Conservation (phyloP, 495 filamentous ascomycete species). For the Durotheca rogersii region DNA sequence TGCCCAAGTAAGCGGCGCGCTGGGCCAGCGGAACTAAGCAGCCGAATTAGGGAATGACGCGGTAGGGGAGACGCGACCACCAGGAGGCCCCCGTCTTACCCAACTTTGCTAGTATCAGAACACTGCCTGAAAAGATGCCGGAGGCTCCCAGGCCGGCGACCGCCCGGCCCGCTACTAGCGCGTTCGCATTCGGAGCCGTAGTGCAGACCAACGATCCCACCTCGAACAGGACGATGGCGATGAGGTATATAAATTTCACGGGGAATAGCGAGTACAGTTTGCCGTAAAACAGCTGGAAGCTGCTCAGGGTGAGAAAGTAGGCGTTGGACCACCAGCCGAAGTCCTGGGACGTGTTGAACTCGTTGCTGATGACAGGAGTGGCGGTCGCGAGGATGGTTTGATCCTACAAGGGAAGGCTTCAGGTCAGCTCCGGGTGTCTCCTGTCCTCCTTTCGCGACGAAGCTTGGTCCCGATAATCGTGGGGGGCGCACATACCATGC, state of each 20-base stretch:
- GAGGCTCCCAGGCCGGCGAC: constrained; percentile 44
- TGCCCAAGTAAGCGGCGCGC: too few species aligned
- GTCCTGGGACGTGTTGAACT: constrained; percentile 40
- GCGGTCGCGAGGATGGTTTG: constrained; percentile 42
- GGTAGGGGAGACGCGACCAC: constrained; percentile 12
- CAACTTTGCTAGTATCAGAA: constrained; percentile 31
- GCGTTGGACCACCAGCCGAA: constrained; percentile 49
- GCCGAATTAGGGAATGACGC: constrained; percentile 27
- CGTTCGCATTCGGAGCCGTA: constrained; percentile 41
- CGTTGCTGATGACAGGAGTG: constrained; percentile 43
- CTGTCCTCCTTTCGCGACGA: too few species aligned
- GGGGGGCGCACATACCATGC: too few species aligned
- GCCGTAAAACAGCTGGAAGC: constrained; percentile 48
- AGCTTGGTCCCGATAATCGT: too few species aligned
- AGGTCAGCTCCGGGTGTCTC: too few species aligned
- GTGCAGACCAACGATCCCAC: constrained; percentile 45
- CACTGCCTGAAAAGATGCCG: constrained; percentile 38
- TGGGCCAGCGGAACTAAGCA: too few species aligned
- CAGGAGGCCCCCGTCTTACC: neutral
- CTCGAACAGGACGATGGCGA: constrained; percentile 49
- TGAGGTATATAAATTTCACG: constrained; percentile 40
- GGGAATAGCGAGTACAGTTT: constrained; percentile 48
- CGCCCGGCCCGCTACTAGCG: constrained; percentile 47
- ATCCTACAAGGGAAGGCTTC: too few species aligned
- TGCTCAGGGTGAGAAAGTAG: constrained; percentile 51